A percentile compares a stretch with the other conserved stretches of the same genome.
phyloP scores from a whole-genome alignment of 2,329 filamentous ascomycete species.

The Phyllosticta citrichinensis region DNA sequence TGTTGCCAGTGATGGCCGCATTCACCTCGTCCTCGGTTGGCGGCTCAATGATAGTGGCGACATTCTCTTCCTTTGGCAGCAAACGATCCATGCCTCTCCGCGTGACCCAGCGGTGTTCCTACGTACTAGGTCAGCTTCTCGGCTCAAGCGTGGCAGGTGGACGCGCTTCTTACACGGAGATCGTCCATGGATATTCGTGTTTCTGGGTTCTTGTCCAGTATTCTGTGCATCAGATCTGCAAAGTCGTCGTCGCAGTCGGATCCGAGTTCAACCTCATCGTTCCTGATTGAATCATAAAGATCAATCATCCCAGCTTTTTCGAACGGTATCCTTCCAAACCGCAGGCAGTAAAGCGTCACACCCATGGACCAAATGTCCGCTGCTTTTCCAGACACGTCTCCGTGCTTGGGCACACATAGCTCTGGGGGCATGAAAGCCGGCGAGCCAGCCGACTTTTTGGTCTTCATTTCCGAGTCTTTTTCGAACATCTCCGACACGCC shows the following conservation, averaged over 20 bases:
- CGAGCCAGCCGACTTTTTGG: slow-evolving; percentile 84
- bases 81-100: slow-evolving; percentile 66
- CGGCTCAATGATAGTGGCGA: slow-evolving; percentile 64
- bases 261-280: slow-evolving; percentile 54
- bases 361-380: slow-evolving; percentile 99
- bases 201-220: slow-evolving; percentile 77
- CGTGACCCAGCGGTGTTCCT: slow-evolving; percentile 94
- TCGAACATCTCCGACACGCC: slow-evolving; percentile 99
- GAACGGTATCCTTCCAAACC: slow-evolving; percentile 83
- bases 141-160: background rate
- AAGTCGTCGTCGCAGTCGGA: slow-evolving; percentile 58
- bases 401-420: slow-evolving; percentile 76
- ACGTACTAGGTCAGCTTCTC: background rate
- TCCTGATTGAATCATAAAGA: slow-evolving; percentile 79
- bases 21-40: slow-evolving; percentile 88
- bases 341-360: slow-evolving; percentile 83
- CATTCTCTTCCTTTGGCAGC: slow-evolving; percentile 77
- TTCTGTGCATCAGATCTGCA: slow-evolving; percentile 58
- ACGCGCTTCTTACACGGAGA: slow-evolving; percentile 51
- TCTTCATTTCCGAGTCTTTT: slow-evolving; percentile 78
- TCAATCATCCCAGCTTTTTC: slow-evolving; percentile 69
- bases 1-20: slow-evolving; percentile 80
- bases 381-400: slow-evolving; percentile 76
- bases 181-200: slow-evolving; percentile 76
- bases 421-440: slow-evolving; percentile 93